Evolutionary conservation across 371 early-diverging fungal species (phyloP).

Genomic region (Mucor irregularis): DNA sequence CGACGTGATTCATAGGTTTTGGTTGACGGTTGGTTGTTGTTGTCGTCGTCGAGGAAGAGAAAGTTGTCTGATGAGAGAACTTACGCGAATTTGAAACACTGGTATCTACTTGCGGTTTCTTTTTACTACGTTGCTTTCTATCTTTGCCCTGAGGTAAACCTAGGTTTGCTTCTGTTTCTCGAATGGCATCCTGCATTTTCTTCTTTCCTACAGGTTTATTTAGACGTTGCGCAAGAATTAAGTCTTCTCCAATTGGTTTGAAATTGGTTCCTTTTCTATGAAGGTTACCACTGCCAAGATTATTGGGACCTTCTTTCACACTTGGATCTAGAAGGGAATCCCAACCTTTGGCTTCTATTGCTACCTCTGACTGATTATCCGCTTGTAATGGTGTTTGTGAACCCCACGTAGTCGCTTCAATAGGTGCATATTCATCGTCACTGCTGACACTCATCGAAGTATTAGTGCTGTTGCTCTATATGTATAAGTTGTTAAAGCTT

Average conservation of each 20-base stretch:
- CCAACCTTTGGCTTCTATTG: constrained; percentile 7
- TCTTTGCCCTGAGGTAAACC: background rate
- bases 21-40: no score
- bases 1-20: background rate
- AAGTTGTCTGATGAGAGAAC: background rate
- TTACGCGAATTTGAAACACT: background rate
- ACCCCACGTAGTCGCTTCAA: constrained; percentile 9
- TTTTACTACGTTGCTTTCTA: background rate
- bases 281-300: constrained; percentile 26
- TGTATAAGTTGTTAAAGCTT: no score
- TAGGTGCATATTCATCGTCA: constrained; percentile 10
- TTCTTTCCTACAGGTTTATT: constrained; percentile 11
- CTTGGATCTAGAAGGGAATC: constrained; percentile 19
- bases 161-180: background rate
- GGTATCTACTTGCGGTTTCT: background rate
- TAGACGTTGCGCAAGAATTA: constrained; percentile 19
- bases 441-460: background rate
- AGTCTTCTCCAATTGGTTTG: constrained; percentile 25
- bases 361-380: no score
- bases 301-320: constrained; percentile 11
- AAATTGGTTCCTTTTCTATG: constrained; percentile 27
- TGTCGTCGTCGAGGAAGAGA: background rate
- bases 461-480: background rate
- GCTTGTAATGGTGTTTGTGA: background rate
- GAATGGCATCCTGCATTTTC: constrained; percentile 1